Evolutionary conservation across 805 yeast species (phyloP), one percentile per base, ranked within the genome.

Genomic region (Clavispora fructus): DNA sequence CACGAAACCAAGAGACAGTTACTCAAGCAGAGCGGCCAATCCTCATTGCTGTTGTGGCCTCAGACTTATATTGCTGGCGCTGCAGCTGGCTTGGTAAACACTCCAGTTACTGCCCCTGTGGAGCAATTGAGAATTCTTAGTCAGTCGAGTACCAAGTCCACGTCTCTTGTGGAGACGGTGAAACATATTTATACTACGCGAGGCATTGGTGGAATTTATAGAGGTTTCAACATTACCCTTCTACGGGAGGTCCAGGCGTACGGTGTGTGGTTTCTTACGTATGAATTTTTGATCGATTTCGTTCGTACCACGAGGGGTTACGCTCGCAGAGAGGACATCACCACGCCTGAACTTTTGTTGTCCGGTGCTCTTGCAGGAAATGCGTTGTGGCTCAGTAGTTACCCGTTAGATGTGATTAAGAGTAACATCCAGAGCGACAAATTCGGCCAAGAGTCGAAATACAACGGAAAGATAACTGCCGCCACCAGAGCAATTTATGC

Each of bases 261-360:
- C 56, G 90, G 90, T 7, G 78, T 82, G 13, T 83, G 90, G 90
- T 83, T 83, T 54, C 63, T 81, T 48, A 71, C 87, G 1, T 83
- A 80, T 57, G 90, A 83, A 59, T 69, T 64, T 40, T 63, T 83
- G 45, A 77, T 83, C 56, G 65, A 64, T 40, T 57, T 58, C 43
- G 64, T 75, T 23, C 63, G 67, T 33, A 54, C 60, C 11, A 47
- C 51, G 6, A 64, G 68, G 33, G 61, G 62, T 30, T 69, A 69
- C 27, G 58, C 70, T 7, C 60, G 67, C 16, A 63, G 87, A 48
- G 62, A 69, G 25, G 74, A 78, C 13, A 68, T 82, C 28, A 65
- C 78, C 5, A 77, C 87, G 0, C 73, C 78, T 45, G 80, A 81
- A 59, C 67, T 82, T 39, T 68, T 82, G 60, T 51, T 62, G 4